Evolutionary conservation across 805 yeast genomes (phyloP), one percentile per base, ranked within the genome.

Genomic region (Priceomyces castillae): DNA sequence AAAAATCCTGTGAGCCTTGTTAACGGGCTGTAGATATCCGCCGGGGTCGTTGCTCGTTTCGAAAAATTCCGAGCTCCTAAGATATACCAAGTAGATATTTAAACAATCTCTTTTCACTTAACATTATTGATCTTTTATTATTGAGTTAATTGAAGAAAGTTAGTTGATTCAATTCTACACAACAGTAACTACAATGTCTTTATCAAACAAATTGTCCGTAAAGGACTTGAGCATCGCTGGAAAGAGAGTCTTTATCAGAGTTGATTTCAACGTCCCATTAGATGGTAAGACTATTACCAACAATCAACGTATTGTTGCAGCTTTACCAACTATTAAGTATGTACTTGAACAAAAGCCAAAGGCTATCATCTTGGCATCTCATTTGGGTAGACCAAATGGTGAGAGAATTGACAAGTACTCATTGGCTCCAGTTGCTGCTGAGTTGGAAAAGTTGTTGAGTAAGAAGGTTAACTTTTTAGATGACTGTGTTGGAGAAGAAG

Each of bases 251-350:
- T 90, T 94, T 77, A 92, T 94, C 80, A 87, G 99, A 77, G 99
- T 95, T 51, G 97, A 92, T 71, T 86, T 86, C 81, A 86, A 86
- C 75, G 95, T 86, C 54, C 95, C 95, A 67, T 82, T 94, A 60
- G 98, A 94, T 65, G 98, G 97, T 58, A 81, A 80, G 63, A 90
- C 84, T 67, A 94, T 94, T 79, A 95, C 99, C 77, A 94, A 95
- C 83, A 95, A 94, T 80, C 98, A 94, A 78, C 86, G 99, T 77
- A 94, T 94, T 65, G 98, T 90, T 61, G 99, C 99, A 68, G 99
- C 99, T 57, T 76, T 95, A 61, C 99, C 99, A 71, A 92, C 99
- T 58, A 94, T 94, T 77, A 72, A 95, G 74, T 94, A 92, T 70
- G 97, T 92, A 42, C 76, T 86, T 67, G 92, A 87, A 65, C 84